Percentiles rank a stretch among this genome's conserved stretches.
Evolutionary conservation across 352 stramenopile species (phyloP).

Genomic region (Globisporangium middletonii): DNA sequence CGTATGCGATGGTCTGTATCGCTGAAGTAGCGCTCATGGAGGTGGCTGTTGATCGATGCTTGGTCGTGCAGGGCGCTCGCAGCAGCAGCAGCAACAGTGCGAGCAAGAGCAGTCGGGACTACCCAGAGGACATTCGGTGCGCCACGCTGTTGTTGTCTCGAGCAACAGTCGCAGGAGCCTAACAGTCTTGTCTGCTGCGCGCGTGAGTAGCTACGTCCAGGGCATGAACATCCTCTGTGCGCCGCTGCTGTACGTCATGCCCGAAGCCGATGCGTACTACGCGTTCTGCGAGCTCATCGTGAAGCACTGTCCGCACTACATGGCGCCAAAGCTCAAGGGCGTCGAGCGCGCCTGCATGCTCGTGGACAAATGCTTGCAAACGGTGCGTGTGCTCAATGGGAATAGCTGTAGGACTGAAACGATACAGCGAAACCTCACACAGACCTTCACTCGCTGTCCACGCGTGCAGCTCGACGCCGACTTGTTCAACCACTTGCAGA

Average conservation of each 20-base stretch:
- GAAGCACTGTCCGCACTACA: slow-evolving; percentile 86
- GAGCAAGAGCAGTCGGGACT: slow-evolving; percentile 6
- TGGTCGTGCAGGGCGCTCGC: not conserved
- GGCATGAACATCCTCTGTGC: slow-evolving; percentile 91
- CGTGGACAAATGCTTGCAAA: slow-evolving; percentile 77
- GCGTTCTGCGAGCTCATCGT: slow-evolving; percentile 87
- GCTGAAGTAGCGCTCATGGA: not conserved
- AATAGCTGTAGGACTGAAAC: not conserved
- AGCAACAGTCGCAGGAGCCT: too few species aligned
- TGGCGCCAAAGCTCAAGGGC: slow-evolving; percentile 82
- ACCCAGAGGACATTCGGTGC: slow-evolving; percentile 42
- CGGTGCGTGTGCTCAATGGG: slow-evolving; percentile 17
- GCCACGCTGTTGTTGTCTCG: not conserved
- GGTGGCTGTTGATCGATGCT: not conserved
- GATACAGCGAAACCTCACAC: not conserved
- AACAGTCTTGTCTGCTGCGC: not conserved
- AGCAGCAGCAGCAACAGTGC: slow-evolving; percentile 9
- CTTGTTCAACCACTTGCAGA: slow-evolving; percentile 73
- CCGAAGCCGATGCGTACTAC: slow-evolving; percentile 87
- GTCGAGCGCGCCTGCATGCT: slow-evolving; percentile 77
- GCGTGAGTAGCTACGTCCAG: slow-evolving; percentile 76
- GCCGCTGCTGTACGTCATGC: slow-evolving; percentile 90
- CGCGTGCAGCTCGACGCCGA: slow-evolving; percentile 52
- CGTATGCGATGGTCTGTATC: too few species aligned
- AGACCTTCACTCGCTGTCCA: not conserved